These are phyloP conservation scores for Xylaria bambusicola DNA, from an alignment of 495 filamentous ascomycete genomes.

Conservation along the genomic window DNA sequence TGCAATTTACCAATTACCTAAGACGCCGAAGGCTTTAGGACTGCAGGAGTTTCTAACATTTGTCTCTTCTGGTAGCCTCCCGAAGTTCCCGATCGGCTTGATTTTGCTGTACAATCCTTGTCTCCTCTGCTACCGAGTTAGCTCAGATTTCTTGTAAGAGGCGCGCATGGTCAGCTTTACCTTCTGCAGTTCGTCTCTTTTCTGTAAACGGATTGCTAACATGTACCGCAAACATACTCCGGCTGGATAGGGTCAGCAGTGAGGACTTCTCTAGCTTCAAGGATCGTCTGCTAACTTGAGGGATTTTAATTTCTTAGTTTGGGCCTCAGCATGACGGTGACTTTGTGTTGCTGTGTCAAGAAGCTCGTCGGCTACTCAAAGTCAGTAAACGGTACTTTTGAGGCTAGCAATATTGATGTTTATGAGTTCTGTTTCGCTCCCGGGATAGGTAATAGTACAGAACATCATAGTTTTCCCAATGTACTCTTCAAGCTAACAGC, in stretches of 20 bases:
- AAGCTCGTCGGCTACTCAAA: constrained; percentile 60
- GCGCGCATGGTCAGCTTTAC: constrained; percentile 18
- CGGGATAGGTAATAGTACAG: neutral
- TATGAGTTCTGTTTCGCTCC: neutral
- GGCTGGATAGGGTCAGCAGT: constrained; percentile 51
- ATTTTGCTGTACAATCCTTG: constrained; percentile 62
- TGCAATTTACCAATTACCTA: neutral
- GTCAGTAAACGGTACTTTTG: constrained; percentile 1
- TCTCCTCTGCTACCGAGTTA: constrained; percentile 42
- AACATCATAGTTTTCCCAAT: too few species aligned
- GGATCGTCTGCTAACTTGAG: constrained; percentile 14
- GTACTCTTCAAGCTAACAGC: too few species aligned
- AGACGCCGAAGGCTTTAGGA: too few species aligned
- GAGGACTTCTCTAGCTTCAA: neutral
- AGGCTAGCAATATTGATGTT: neutral
- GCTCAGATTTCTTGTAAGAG: neutral
- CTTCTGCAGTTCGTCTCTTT: constrained; percentile 55
- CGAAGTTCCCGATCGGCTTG: constrained; percentile 65
- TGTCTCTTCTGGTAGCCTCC: constrained; percentile 68
- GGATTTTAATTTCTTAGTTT: constrained; percentile 72
- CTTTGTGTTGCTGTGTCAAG: constrained; percentile 61
- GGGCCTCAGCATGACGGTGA: constrained; percentile 63
- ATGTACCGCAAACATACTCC: constrained; percentile 81
- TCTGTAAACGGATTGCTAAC: constrained; percentile 73
- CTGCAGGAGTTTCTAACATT: constrained; percentile 73